Evolutionary conservation across 2,329 filamentous ascomycete species (phyloP).

Genomic region (Talaromyces sp.): DNA sequence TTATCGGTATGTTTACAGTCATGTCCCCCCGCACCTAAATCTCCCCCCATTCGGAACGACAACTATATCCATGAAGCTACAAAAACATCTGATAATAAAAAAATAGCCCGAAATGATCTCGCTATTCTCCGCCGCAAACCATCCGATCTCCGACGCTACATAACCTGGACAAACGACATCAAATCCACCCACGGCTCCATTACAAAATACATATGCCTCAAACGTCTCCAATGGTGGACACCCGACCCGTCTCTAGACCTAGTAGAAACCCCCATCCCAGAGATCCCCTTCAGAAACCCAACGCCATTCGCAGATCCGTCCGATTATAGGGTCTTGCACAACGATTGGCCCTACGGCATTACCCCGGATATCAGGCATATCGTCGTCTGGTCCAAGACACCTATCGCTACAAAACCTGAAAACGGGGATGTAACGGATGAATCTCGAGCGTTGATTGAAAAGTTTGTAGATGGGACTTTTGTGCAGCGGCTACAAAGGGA

Average conservation of each 20-base stretch:
- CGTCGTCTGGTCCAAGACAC: constrained; percentile 53
- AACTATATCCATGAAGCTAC: too few species aligned
- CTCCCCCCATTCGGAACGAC: too few species aligned
- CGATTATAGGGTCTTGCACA: constrained; percentile 55
- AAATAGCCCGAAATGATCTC: constrained; percentile 49
- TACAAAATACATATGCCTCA: constrained; percentile 51
- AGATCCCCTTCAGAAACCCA: constrained; percentile 42
- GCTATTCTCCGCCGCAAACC: constrained; percentile 55
- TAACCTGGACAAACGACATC: constrained; percentile 53
- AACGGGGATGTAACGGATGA: constrained; percentile 49
- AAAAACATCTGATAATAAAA: not conserved
- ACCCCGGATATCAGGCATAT: constrained; percentile 52
- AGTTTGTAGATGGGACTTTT: constrained; percentile 49
- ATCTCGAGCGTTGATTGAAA: constrained; percentile 44
- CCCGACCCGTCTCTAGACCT: constrained; percentile 22
- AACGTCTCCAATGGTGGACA: constrained; percentile 51
- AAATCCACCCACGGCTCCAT: constrained; percentile 54
- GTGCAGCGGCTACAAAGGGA: constrained; percentile 38
- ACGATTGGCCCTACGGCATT: constrained; percentile 62
- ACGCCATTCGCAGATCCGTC: constrained; percentile 50
- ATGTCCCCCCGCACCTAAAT: too few species aligned
- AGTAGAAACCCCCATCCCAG: constrained; percentile 20
- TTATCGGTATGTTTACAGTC: constrained; percentile 44
- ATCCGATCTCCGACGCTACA: constrained; percentile 54
- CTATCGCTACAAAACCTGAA: constrained; percentile 42